Evolutionary conservation across 1,139 yeast genomes (phyloP).

Genomic region (Candida sojae): DNA sequence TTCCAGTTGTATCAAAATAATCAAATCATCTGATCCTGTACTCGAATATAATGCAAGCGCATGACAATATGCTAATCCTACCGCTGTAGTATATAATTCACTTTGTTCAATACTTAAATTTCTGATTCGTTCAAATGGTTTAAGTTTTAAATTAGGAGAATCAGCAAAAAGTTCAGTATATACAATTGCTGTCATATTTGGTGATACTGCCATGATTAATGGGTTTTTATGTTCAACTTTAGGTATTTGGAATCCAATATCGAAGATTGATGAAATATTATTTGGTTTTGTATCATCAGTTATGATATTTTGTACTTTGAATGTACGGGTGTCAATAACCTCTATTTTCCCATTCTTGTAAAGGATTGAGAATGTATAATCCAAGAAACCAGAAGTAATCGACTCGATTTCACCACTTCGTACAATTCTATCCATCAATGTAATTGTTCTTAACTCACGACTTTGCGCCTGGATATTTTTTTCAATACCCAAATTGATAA

Average conservation of each 20-base stretch:
- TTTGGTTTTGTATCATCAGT: slow-evolving; percentile 23
- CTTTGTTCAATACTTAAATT: slow-evolving; percentile 23
- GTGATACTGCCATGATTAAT: slow-evolving; percentile 51
- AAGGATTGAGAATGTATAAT: slow-evolving; percentile 25
- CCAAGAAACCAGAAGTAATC: slow-evolving; percentile 25
- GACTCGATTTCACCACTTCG: slow-evolving; percentile 23
- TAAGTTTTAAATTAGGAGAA: slow-evolving; percentile 23
- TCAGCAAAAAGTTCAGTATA: slow-evolving; percentile 28
- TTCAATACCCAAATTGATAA: slow-evolving; percentile 32
- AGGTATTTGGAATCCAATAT: slow-evolving; percentile 59
- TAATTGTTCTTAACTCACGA: slow-evolving; percentile 16
- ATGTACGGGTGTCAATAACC: slow-evolving; percentile 36
- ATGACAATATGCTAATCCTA: slow-evolving; percentile 65
- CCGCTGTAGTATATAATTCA: slow-evolving; percentile 46
- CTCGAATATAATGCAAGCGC: slow-evolving; percentile 69
- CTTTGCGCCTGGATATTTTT: slow-evolving; percentile 19
- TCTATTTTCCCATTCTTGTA: slow-evolving; percentile 47
- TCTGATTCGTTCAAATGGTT: slow-evolving; percentile 28
- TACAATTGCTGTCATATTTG: slow-evolving; percentile 55
- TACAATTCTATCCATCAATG: slow-evolving; percentile 25
- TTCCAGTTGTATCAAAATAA: slow-evolving; percentile 54
- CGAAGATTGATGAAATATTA: slow-evolving; percentile 48
- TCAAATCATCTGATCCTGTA: slow-evolving; percentile 65
- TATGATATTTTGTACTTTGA: slow-evolving; percentile 22
- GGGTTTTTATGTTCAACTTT: slow-evolving; percentile 26